phyloP scores from a whole-genome alignment of 257 asterid species.

The Handroanthus guayacan region DNA sequence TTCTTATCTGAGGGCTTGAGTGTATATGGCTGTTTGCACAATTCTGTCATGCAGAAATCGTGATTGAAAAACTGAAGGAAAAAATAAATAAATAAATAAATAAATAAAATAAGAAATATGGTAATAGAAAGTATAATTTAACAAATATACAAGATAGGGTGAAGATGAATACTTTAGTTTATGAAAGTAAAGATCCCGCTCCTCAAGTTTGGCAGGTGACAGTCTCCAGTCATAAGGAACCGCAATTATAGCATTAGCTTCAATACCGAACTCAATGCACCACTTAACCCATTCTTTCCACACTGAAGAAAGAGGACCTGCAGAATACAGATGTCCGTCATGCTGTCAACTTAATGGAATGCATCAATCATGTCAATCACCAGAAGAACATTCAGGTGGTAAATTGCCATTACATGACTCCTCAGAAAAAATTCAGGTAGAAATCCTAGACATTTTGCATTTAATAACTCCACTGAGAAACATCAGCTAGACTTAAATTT shows the following conservation, averaged over 20 bases:
- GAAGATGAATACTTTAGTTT: conserved; percentile 75
- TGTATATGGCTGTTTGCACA: conserved; percentile 11
- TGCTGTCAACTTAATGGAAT: conserved; percentile 36
- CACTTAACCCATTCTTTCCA: conserved; percentile 99
- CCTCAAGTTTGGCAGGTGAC: conserved; percentile 95
- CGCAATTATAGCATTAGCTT: conserved; percentile 94
- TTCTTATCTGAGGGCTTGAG: neutral
- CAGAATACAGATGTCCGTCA: conserved; percentile 36
- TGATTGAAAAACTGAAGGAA: neutral
- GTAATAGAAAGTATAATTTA: conserved; percentile 2
- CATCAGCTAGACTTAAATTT: conserved; percentile 17
- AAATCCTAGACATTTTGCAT: conserved; percentile 27
- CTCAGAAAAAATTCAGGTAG: neutral
- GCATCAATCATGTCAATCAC: conserved; percentile 25
- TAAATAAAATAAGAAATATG: conserved; percentile 10
- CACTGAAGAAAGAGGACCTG: conserved; percentile 99
- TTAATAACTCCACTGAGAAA: conserved; percentile 15
- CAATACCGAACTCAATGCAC: conserved; percentile 99
- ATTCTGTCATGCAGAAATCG: conserved; percentile 20
- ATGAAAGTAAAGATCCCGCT: conserved; percentile 97
- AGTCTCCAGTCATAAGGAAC: conserved; percentile 99
- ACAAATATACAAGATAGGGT: conserved; percentile 15
- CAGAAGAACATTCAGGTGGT: conserved; percentile 19
- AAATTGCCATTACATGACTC: conserved; percentile 14
- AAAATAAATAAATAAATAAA: neutral